Evolutionary conservation across 202 grass and related monocot species (phyloP).

Genomic region (Schoenoplectus triqueter): DNA sequence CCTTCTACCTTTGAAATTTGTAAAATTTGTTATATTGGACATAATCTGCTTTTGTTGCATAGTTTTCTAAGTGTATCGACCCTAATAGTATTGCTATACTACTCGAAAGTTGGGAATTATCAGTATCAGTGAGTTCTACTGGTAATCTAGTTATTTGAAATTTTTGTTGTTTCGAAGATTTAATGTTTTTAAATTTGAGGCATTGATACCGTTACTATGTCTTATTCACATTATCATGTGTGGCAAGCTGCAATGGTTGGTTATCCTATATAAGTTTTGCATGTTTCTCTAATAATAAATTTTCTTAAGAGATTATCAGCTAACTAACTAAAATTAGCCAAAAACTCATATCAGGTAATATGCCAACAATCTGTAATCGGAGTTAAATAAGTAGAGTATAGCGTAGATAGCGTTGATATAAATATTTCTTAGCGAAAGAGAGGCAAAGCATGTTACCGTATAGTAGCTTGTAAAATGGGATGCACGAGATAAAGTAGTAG

Average conservation of each 20-base stretch:
- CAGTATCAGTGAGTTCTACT: neutral
- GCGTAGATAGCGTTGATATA: too few relatives aligned
- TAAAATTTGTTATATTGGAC: neutral
- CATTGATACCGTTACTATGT: neutral
- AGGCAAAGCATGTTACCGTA: too few relatives aligned
- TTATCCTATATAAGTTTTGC: neutral
- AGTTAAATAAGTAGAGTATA: too few relatives aligned
- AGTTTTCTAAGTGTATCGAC: neutral
- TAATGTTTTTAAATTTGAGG: neutral
- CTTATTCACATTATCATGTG: neutral
- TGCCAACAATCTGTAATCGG: neutral
- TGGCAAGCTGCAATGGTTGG: neutral
- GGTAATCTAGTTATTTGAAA: neutral
- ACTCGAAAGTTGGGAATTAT: neutral
- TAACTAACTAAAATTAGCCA: constrained; percentile 6
- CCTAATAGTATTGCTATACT: neutral
- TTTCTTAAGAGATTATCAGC: neutral
- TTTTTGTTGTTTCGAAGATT: neutral
- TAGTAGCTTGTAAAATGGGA: too few relatives aligned
- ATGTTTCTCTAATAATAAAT: neutral
- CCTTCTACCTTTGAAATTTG: neutral
- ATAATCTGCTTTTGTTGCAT: neutral
- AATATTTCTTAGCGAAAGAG: too few relatives aligned
- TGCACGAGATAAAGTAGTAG: too few relatives aligned
- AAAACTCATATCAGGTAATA: neutral